A percentile compares a stretch with the other conserved stretches of the same genome.
Evolutionary conservation across 371 early-diverging fungal genomes (phyloP).

Genomic region (Zopfochytrium polystomum): DNA sequence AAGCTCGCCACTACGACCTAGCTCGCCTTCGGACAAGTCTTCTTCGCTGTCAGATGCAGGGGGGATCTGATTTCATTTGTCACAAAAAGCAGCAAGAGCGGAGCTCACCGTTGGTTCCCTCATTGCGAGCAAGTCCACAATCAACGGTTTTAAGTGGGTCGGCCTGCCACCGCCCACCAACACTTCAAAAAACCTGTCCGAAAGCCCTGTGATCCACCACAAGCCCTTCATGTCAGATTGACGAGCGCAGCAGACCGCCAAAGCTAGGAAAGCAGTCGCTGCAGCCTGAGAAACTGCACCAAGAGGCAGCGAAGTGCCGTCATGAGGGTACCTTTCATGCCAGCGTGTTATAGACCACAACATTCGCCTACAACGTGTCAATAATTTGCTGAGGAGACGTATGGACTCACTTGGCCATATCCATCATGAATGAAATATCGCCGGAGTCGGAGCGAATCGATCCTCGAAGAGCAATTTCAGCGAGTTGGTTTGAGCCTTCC

Average conservation of each 20-base stretch:
- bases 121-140: slow-evolving; percentile 34
- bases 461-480: slow-evolving; percentile 24
- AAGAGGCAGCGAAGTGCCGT: slow-evolving; percentile 1
- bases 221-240: slow-evolving; percentile 24
- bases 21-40: slow-evolving; percentile 16
- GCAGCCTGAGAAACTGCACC: slow-evolving; percentile 33
- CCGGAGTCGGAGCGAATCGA: not conserved
- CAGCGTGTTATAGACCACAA: slow-evolving; percentile 39
- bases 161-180: slow-evolving; percentile 38
- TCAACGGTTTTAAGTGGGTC: slow-evolving; percentile 27
- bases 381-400: not conserved
- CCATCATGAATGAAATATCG: slow-evolving; percentile 11
- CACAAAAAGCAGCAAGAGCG: not conserved
- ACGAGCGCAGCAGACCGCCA: slow-evolving; percentile 25
- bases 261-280: slow-evolving; percentile 33
- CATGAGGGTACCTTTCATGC: slow-evolving; percentile 24
- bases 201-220: slow-evolving; percentile 43
- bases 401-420: slow-evolving; percentile 15
- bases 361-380: slow-evolving; percentile 24
- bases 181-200: slow-evolving; percentile 44
- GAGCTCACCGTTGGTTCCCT: slow-evolving; percentile 27
- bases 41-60: slow-evolving; percentile 34
- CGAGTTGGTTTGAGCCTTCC: slow-evolving; percentile 32
- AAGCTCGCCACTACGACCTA: not conserved
- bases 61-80: slow-evolving; percentile 19